These are phyloP conservation scores for Hyaloraphidium curvatum DNA, from an alignment of 192 early-diverging fungal genomes.

Conservation along the genomic window DNA sequence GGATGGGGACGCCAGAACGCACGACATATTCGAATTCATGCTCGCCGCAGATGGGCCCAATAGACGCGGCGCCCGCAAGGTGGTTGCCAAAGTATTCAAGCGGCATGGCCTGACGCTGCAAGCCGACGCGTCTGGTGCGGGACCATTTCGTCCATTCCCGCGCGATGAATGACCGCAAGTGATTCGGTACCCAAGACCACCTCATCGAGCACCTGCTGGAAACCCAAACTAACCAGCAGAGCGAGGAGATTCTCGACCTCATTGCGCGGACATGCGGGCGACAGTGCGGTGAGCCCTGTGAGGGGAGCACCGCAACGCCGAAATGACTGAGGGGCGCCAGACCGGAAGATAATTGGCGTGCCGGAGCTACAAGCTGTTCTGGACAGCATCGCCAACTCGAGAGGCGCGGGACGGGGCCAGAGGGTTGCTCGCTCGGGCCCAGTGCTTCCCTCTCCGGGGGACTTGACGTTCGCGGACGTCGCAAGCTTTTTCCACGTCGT, in stretches of 20 bases:
- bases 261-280: slow-evolving; percentile 56
- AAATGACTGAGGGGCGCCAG: background rate
- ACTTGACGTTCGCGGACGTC: slow-evolving; percentile 15
- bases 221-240: too few relatives aligned
- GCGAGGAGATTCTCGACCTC: too few relatives aligned
- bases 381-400: slow-evolving; percentile 20
- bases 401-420: slow-evolving; percentile 9
- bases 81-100: too few relatives aligned
- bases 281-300: background rate
- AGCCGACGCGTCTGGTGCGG: slow-evolving; percentile 48
- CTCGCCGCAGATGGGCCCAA: too few relatives aligned
- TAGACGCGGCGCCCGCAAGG: too few relatives aligned
- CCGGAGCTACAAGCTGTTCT: slow-evolving; percentile 30
- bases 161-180: slow-evolving; percentile 19
- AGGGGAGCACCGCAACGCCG: background rate
- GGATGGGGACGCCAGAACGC: too few relatives aligned
- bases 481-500: slow-evolving; percentile 39
- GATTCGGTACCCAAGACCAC: slow-evolving; percentile 38
- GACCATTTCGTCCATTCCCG: slow-evolving; percentile 29
- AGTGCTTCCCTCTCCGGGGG: slow-evolving; percentile 3
- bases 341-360: slow-evolving; percentile 14
- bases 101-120: slow-evolving; percentile 62
- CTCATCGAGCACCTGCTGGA: slow-evolving; percentile 47
- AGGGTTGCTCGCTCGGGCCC: background rate
- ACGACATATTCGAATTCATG: too few relatives aligned